Percentiles rank a stretch among this genome's conserved stretches.
These are phyloP conservation scores for Myxozyma monticola DNA, from an alignment of 805 yeast genomes.

Conservation along the genomic window DNA sequence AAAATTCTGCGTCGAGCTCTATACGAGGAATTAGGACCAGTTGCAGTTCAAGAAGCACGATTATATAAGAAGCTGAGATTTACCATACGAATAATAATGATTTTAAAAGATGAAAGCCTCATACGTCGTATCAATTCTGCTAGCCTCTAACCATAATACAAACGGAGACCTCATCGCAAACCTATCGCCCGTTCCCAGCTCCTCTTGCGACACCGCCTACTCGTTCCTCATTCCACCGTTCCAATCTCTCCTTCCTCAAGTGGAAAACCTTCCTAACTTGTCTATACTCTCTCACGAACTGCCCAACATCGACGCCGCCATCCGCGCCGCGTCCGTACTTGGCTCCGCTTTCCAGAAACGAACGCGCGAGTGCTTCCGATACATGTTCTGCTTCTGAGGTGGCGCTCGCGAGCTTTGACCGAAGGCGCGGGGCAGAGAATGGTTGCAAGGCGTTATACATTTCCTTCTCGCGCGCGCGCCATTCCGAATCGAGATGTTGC, in stretches of 20 bases:
- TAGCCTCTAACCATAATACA: too few relatives aligned
- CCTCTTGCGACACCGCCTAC: constrained; percentile 40
- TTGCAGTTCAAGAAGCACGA: too few relatives aligned
- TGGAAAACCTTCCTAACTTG: constrained; percentile 47
- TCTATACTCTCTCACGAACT: constrained; percentile 48
- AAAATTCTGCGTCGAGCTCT: too few relatives aligned
- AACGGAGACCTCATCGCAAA: too few relatives aligned
- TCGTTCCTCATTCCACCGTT: constrained; percentile 49
- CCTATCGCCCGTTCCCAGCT: too few relatives aligned
- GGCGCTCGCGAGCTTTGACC: constrained; percentile 11
- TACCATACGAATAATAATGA: too few relatives aligned
- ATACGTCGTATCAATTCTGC: too few relatives aligned
- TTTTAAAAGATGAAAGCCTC: too few relatives aligned
- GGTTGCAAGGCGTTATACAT: constrained; percentile 19
- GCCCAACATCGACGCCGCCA: constrained; percentile 36
- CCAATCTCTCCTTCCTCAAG: constrained; percentile 48
- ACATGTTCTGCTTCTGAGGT: constrained; percentile 38
- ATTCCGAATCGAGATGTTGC: constrained; percentile 12
- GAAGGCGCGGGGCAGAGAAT: constrained; percentile 10
- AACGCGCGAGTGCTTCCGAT: constrained; percentile 40
- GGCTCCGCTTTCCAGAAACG: constrained; percentile 36
- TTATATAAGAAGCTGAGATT: too few relatives aligned
- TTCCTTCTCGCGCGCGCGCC: constrained; percentile 19
- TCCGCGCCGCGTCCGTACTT: constrained; percentile 3
- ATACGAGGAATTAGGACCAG: too few relatives aligned